phyloP scores from a whole-genome alignment of 306 rosid species.

The Lathyrus tuberosus region DNA sequence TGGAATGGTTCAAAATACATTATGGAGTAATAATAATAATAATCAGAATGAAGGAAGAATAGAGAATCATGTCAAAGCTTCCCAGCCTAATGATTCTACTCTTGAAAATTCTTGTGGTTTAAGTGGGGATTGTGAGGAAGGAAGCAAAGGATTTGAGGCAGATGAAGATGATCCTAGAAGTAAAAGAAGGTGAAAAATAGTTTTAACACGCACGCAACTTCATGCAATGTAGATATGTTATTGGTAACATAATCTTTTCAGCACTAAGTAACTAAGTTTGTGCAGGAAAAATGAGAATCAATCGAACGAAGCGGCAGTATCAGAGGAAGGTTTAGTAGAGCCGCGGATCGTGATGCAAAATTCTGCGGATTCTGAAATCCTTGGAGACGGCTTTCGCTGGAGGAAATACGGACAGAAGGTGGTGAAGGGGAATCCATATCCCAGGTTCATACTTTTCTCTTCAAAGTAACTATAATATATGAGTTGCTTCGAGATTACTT shows the following conservation, averaged over 20 bases:
- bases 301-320: slow-evolving; percentile 54
- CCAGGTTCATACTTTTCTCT: slow-evolving; percentile 57
- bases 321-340: slow-evolving; percentile 64
- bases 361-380: slow-evolving; percentile 59
- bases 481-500: slow-evolving; percentile 12
- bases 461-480: not conserved
- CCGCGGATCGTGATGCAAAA: slow-evolving; percentile 64
- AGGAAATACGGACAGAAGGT: slow-evolving; percentile 98
- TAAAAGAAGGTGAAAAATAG: slow-evolving; percentile 64
- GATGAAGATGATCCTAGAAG: slow-evolving; percentile 60
- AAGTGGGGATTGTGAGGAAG: slow-evolving; percentile 73
- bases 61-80: slow-evolving; percentile 50
- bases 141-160: slow-evolving; percentile 62
- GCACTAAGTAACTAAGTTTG: not conserved
- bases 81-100: slow-evolving; percentile 44
- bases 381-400: slow-evolving; percentile 92
- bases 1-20: slow-evolving; percentile 55
- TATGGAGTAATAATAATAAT: slow-evolving; percentile 51
- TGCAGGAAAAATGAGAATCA: slow-evolving; percentile 68
- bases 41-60: slow-evolving; percentile 57
- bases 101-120: slow-evolving; percentile 63
- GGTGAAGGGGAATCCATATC: slow-evolving; percentile 90
- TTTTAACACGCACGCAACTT: not conserved
- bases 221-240: not conserved
- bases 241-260: not conserved